Evolutionary conservation across 805 yeast genomes (phyloP).

Genomic region (Osmozyma mogii): DNA sequence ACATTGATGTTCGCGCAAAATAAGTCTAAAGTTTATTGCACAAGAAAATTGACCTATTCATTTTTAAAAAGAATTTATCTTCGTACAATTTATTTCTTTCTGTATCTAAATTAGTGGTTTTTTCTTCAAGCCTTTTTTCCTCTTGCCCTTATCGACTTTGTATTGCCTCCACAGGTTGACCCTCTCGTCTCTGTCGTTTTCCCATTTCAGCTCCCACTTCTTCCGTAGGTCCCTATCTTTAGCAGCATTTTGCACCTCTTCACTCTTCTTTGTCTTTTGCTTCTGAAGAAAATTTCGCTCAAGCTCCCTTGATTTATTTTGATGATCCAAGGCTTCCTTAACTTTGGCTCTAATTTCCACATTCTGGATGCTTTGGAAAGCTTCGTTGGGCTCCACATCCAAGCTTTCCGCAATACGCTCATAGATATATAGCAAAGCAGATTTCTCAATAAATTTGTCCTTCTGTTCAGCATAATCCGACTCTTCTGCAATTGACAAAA

Average conservation of each 20-base stretch:
- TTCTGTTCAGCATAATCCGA: slow-evolving; percentile 4
- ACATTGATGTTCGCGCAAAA: slow-evolving; percentile 2
- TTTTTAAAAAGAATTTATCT: no score
- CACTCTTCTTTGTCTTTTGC: slow-evolving; percentile 17
- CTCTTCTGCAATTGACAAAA: slow-evolving; percentile 17
- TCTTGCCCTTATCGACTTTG: slow-evolving; percentile 35
- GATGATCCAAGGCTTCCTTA: slow-evolving; percentile 36
- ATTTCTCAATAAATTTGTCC: slow-evolving; percentile 11
- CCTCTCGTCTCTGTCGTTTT: slow-evolving; percentile 47
- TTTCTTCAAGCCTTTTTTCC: slow-evolving; percentile 35
- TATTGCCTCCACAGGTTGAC: slow-evolving; percentile 56
- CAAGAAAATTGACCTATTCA: no score
- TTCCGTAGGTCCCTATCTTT: slow-evolving; percentile 21
- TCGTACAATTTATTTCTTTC: no score
- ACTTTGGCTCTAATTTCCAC: slow-evolving; percentile 28
- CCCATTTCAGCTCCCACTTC: slow-evolving; percentile 46
- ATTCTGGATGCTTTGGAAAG: slow-evolving; percentile 19
- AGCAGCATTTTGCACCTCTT: slow-evolving; percentile 23
- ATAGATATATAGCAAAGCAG: slow-evolving; percentile 23
- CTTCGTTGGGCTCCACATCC: slow-evolving; percentile 1
- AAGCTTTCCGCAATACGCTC: slow-evolving; percentile 12
- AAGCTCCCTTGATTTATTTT: slow-evolving; percentile 19
- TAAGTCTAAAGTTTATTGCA: slow-evolving; percentile 1
- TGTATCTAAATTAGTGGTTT: no score
- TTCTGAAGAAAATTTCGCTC: slow-evolving; percentile 16